Conservation (phyloP, 2,329 filamentous ascomycete genomes). For the Pyrenophora teres region DNA sequence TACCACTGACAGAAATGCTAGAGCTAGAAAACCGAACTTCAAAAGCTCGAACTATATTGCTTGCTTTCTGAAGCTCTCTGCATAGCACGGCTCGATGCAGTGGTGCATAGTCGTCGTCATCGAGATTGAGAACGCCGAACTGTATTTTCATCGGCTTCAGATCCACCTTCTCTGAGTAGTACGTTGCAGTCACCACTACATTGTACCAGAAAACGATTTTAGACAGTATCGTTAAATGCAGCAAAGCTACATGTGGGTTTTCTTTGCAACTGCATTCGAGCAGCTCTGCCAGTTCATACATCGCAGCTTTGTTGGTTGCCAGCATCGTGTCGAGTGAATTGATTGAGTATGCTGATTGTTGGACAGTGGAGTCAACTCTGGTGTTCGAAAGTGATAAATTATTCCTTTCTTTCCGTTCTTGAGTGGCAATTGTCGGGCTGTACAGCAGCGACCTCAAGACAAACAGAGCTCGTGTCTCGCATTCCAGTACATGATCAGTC, state of each 20-base stretch:
- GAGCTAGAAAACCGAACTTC: background rate
- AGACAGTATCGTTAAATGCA: conserved; percentile 1
- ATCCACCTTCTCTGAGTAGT: conserved; percentile 1
- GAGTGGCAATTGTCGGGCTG: background rate
- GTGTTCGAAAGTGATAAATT: background rate
- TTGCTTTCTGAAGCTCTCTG: conserved; percentile 4
- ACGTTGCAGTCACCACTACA: background rate
- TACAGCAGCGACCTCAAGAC: conserved; percentile 1
- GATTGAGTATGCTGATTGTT: background rate
- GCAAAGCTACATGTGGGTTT: background rate
- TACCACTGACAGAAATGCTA: background rate
- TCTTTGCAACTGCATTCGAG: background rate
- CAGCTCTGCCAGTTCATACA: background rate
- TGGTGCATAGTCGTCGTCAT: conserved; percentile 1
- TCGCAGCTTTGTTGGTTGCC: background rate
- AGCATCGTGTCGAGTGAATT: conserved; percentile 2
- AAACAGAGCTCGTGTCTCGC: background rate
- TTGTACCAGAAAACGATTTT: conserved; percentile 1
- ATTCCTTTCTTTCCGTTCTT: background rate
- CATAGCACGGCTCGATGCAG: conserved; percentile 1
- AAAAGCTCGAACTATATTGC: conserved; percentile 1
- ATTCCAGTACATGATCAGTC: conserved; percentile 1
- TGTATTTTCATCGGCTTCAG: conserved; percentile 4
- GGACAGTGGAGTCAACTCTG: background rate
- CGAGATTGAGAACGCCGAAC: conserved; percentile 3